Evolutionary conservation across 805 yeast genomes (phyloP), one percentile per base, ranked within the genome.

Genomic region (Hanseniaspora nectarophila): DNA sequence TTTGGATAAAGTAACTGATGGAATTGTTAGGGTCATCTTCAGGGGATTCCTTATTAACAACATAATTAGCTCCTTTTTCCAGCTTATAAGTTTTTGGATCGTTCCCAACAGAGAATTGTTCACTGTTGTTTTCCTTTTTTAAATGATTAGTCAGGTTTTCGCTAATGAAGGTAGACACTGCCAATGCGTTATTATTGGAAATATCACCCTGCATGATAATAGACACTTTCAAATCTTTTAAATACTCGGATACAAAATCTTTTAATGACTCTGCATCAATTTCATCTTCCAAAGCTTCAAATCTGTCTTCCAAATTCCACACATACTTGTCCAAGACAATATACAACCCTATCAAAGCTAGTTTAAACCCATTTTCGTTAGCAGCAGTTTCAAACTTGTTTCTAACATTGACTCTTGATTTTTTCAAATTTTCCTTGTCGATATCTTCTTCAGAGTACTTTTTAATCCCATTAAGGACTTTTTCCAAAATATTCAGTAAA

Each of bases 311-410:
- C 2, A 80, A 55, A 1, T 73, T 60, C 77, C 80, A 78, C 29
- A 76, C 68, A 43, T 72, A 65, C 54, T 76, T 76, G 55, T 84
- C 94, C 33, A 82, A 56, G 0, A 75, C 66, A 16, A 76, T 71
- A 40, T 75, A 60, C 0, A 77, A 59, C 0, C 80, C 81, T 10
- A 78, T 65, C 3, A 76, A 65, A 0, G 79, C 76, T 44, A 75
- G 61, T 15, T 70, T 66, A 2, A 77, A 64, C 1, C 85, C 75
- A 43, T 71, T 70, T 2, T 70, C 67, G 5, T 68, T 63, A 1
- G 64, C 60, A 7, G 80, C 63, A 3, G 65, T 65, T 31, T 69
- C 70, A 60, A 77, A 81, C 32, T 73, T 70, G 20, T 67, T 62
- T 54, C 82, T 67, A 1, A 78, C 66, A 7, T 66, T 60, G 1